These are phyloP conservation scores for Raffaelea ambrosiae DNA, from an alignment of 2,329 filamentous ascomycete species.

Conservation along the genomic window DNA sequence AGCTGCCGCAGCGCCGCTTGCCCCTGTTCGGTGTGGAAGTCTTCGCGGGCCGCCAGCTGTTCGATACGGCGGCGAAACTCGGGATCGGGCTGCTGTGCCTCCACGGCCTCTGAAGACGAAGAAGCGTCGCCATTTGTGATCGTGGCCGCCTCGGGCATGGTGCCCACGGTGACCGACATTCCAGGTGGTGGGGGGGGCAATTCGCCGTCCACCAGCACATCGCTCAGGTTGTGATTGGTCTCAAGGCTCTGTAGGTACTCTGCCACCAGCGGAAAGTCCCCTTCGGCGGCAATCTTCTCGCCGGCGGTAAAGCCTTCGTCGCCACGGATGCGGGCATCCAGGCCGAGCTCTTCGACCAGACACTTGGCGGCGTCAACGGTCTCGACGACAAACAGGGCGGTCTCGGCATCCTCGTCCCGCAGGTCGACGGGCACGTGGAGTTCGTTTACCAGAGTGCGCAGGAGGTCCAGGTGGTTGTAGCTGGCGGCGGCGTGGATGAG, in stretches of 20 bases:
- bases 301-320: constrained; percentile 69
- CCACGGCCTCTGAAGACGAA: constrained; percentile 31
- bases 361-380: constrained; percentile 67
- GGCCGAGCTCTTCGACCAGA: constrained; percentile 73
- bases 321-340: constrained; percentile 58
- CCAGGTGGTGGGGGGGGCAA: constrained; percentile 65
- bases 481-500: constrained; percentile 88
- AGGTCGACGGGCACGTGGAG: constrained; percentile 74
- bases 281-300: constrained; percentile 72
- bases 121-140: constrained; percentile 30
- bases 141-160: constrained; percentile 42
- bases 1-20: constrained; percentile 72
- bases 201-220: constrained; percentile 11
- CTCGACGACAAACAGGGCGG: constrained; percentile 89
- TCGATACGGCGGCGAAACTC: constrained; percentile 83
- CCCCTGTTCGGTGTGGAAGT: constrained; percentile 73
- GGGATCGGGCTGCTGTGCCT: constrained; percentile 59
- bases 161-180: constrained; percentile 68
- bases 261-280: constrained; percentile 66
- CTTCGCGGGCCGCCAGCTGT: constrained; percentile 71
- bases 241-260: constrained; percentile 51
- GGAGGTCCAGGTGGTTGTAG: constrained; percentile 77
- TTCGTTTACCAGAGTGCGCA: constrained; percentile 66
- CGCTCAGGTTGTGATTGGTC: background rate
- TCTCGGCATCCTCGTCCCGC: constrained; percentile 85